Evolutionary conservation across 108 stramenopile genomes (phyloP).

Genomic region (Nannochloropsis salina): DNA sequence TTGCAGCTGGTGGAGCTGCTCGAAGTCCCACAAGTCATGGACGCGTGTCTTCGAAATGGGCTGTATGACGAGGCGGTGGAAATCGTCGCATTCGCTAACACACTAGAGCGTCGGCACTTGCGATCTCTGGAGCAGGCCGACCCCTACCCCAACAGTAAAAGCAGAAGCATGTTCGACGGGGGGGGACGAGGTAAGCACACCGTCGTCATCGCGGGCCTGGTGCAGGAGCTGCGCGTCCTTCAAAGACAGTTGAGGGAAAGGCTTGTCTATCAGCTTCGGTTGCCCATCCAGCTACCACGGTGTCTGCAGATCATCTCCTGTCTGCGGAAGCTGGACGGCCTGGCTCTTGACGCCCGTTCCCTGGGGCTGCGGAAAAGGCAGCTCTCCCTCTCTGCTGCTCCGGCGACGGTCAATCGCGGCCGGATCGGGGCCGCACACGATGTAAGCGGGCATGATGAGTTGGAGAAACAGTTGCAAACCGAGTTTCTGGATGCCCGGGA

Average conservation of each 20-base stretch:
- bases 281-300: constrained; percentile 39
- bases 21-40: constrained; percentile 52
- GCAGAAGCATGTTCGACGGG: background rate
- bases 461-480: constrained; percentile 19
- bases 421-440: background rate
- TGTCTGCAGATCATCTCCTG: constrained; percentile 50
- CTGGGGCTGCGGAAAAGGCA: constrained; percentile 29
- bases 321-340: constrained; percentile 40
- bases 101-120: constrained; percentile 45
- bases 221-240: constrained; percentile 40
- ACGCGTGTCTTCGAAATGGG: constrained; percentile 49
- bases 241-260: constrained; percentile 35
- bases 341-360: constrained; percentile 34
- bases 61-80: constrained; percentile 44
- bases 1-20: constrained; percentile 54
- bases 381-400: constrained; percentile 27
- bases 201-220: constrained; percentile 41
- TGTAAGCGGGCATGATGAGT: background rate
- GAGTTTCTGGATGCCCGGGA: constrained; percentile 48
- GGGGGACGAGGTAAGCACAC: constrained; percentile 4
- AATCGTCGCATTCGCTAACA: constrained; percentile 43
- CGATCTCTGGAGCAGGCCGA: background rate
- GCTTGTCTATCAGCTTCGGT: constrained; percentile 39
- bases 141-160: background rate
- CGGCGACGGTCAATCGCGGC: background rate